Evolutionary conservation across 805 yeast genomes (phyloP), one percentile per base, ranked within the genome.

Genomic region (Schizosaccharomyces cryophilus): DNA sequence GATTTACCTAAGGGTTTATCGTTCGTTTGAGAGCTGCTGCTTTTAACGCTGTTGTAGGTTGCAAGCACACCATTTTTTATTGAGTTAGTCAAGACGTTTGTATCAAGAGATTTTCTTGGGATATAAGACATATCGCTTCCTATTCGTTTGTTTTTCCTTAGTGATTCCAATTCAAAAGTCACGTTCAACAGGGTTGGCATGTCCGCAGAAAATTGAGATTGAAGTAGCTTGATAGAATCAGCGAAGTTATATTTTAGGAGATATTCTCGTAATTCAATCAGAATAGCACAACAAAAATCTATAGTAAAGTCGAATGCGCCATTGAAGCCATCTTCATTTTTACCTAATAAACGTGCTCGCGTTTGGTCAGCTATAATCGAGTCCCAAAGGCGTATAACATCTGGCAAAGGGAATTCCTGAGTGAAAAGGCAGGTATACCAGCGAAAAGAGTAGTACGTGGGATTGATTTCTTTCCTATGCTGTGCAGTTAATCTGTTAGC

Each of bases 231-330:
- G 7, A 54, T 54, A 6, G 58, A 30, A 54, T 54, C 58, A 5
- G 58, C 58, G 15, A 54, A 54, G 58, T n/a, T 54, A 19, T 19
- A n/a, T n/a, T 21, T 19, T 15, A 35, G 26, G 2, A 54, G 21
- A 30, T 9, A n/a, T 17, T 54, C 58, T 30, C 58, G 26, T 31
- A 54, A 26, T 15, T 54, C 40, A 35, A 54, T 54, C 15, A 54
- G 13, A n/a, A 54, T 54, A 19, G 58, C 26, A 54, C 58, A 54
- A 35, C 58, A 54, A 54, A 54, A 54, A 17, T 54, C 58, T 19
- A 54, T 29, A 6, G 26, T 11, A 17, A 30, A 54, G 19, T 54
- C 58, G 21, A 21, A 54, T 21, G 35, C 58, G 13, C 58, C 58
- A 7, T 54, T 54, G 58, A 35, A 54, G 31, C 58, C 58, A 54